These are phyloP conservation scores for Thalassiosira sp. DNA, from an alignment of 352 stramenopile genomes.

Conservation along the genomic window DNA sequence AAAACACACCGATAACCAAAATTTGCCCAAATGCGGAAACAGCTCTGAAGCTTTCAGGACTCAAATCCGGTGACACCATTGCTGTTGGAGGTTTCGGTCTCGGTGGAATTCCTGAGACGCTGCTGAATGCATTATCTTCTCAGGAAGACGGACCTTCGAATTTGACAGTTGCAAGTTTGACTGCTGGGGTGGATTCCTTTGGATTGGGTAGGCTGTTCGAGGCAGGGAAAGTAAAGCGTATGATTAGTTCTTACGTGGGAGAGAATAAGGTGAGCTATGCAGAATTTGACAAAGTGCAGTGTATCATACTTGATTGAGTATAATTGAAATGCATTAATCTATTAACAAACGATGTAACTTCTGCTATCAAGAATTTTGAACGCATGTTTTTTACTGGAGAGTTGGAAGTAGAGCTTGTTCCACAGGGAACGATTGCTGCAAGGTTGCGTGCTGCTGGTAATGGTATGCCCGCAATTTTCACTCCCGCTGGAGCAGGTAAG, in stretches of 20 bases:
- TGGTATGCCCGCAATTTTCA: conserved; percentile 96
- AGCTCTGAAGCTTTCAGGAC: conserved; percentile 47
- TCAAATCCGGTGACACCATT: conserved; percentile 54
- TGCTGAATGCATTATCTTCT: conserved; percentile 61
- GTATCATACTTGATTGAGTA: no score
- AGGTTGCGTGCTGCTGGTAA: conserved; percentile 90
- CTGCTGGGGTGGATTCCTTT: conserved; percentile 90
- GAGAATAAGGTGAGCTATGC: conserved; percentile 87
- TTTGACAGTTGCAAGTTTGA: conserved; percentile 70
- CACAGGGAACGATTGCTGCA: conserved; percentile 93
- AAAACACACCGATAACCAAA: conserved; percentile 39
- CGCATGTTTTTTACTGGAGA: conserved; percentile 87
- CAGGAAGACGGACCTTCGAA: conserved; percentile 46
- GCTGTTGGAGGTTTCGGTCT: conserved; percentile 74
- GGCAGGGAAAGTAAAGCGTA: conserved; percentile 92
- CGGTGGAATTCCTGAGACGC: conserved; percentile 75
- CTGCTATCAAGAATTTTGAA: conserved; percentile 73
- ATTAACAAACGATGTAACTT: no score
- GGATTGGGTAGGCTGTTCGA: conserved; percentile 91
- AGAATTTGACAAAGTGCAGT: no score
- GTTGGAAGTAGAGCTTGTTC: conserved; percentile 96
- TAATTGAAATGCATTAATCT: conserved; percentile 3
- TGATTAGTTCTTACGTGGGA: conserved; percentile 96
- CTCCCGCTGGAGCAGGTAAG: conserved; percentile 90
- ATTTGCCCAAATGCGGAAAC: conserved; percentile 48